Conservation (phyloP, 1,139 yeast genomes). For the Taphrina communis region DNA sequence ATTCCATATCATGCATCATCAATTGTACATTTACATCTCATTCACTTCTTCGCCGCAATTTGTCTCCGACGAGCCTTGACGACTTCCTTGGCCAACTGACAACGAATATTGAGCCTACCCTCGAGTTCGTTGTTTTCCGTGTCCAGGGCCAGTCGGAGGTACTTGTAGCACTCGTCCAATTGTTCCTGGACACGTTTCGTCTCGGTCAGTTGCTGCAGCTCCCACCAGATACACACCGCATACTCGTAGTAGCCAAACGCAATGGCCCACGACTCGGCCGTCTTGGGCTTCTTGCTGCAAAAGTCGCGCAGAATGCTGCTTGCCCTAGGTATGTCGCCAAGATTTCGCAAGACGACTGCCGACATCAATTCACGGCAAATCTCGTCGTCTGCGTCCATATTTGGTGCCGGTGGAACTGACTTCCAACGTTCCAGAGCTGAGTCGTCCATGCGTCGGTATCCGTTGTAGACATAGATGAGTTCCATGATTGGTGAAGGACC, state of each 20-base stretch:
- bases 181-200: slow-evolving; percentile 5
- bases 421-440: slow-evolving; percentile 22
- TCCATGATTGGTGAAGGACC: slow-evolving; percentile 90
- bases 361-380: slow-evolving; percentile 34
- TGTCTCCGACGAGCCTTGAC: slow-evolving; percentile 24
- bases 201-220: slow-evolving; percentile 13
- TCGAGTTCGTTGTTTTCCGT: slow-evolving; percentile 41
- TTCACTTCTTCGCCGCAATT: neutral
- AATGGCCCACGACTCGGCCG: slow-evolving; percentile 40
- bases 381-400: slow-evolving; percentile 38
- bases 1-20: neutral
- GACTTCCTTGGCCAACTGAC: slow-evolving; percentile 41
- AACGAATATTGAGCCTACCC: slow-evolving; percentile 41
- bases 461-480: slow-evolving; percentile 88
- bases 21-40: neutral
- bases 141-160: slow-evolving; percentile 39
- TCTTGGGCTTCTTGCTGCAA: slow-evolving; percentile 20
- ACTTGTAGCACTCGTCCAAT: slow-evolving; percentile 36
- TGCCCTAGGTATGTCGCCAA: slow-evolving; percentile 16
- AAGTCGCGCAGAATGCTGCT: slow-evolving; percentile 21
- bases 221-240: slow-evolving; percentile 39
- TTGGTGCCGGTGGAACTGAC: slow-evolving; percentile 30
- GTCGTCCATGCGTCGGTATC: slow-evolving; percentile 74
- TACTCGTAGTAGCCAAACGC: slow-evolving; percentile 41
- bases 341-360: slow-evolving; percentile 40